phyloP scores from a whole-genome alignment of 495 filamentous ascomycete genomes.

The Xylaria cubensis region DNA sequence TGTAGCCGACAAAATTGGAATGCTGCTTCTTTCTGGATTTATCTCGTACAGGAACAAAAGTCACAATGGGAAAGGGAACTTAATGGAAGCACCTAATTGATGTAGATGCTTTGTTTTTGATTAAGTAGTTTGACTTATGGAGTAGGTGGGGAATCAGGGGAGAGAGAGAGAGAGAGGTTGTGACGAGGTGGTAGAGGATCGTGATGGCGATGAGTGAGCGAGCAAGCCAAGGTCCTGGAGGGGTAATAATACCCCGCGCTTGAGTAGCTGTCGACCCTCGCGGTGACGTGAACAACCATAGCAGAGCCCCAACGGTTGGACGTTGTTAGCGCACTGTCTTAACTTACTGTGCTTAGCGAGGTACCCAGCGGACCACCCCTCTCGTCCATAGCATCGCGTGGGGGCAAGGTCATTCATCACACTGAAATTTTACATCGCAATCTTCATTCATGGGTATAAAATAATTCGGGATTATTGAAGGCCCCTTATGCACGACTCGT shows the following conservation, averaged over 20 bases:
- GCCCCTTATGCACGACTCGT: background rate
- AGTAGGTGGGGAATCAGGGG: slow-evolving; percentile 12
- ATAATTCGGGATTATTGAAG: background rate
- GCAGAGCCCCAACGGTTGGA: background rate
- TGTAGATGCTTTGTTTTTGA: background rate
- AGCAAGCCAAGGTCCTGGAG: slow-evolving; percentile 7
- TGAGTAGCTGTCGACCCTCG: background rate
- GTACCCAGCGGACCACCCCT: background rate
- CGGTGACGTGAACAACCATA: slow-evolving; percentile 16
- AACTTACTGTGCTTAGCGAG: background rate
- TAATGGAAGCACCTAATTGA: background rate
- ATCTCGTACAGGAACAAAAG: background rate
- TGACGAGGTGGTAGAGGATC: background rate
- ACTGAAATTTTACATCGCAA: slow-evolving; percentile 6
- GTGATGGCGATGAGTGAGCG: slow-evolving; percentile 24
- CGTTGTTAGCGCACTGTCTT: slow-evolving; percentile 2
- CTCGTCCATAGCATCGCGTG: background rate
- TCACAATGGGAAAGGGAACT: background rate
- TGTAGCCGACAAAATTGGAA: background rate
- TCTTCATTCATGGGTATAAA: background rate
- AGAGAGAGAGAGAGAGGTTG: background rate
- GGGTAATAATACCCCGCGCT: slow-evolving; percentile 20
- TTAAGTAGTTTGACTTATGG: background rate
- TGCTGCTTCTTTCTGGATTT: background rate
- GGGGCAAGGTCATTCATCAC: slow-evolving; percentile 1